Base-by-base conservation (phyloP, 202 grass and related monocot genomes). In the Digitaria exilis region DNA sequence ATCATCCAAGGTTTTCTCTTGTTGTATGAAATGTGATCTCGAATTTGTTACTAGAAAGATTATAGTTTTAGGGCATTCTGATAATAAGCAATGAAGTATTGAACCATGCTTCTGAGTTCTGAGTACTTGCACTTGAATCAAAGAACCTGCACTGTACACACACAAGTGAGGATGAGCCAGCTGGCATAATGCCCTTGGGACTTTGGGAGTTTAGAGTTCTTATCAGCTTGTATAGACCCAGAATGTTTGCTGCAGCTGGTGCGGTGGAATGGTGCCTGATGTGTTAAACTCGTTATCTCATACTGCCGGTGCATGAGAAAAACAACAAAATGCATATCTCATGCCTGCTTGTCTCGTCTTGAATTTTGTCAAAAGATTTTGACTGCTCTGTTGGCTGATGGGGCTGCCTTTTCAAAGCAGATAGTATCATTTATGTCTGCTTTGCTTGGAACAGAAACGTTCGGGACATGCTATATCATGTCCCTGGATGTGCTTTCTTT, bases 1-100 rank as follows among this genome's bases (percentile, higher is more conserved):
- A 54, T 45, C 63, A 67, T 79, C 16, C 14, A 83, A 3, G 3
- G 50, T 64, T 28, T n/a, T n/a, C 6, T 1, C 43, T 60, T 86
- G 74, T 86, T 79, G 69, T 87, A 83, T 31, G 69, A 69, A 90
- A 75, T 87, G 69, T 90, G 83, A 79, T 16, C 3, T n/a, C 42
- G 34, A 63, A 21, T 39, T 69, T 9, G 4, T 37, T 31, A 6
- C 4, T 39, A 75, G 31, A 77, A 56, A 28, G 1, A 13, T 14
- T 48, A 1, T 67, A 61, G 67, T 25, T 50, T 55, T 85, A 81
- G 76, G 15, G 35, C 59, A 73, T 79, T 82, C 24, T 19, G 0
- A 55, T 41, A 82, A 69, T 59, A 76, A 82, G 25, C 76, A 62
- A 26, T 43, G 62, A 24, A 10, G 46, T 28, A 30, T 19, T 34